Evolutionary conservation across 352 stramenopile species (phyloP), one percentile per base, ranked within the genome.

Genomic region (Pythium plurisporium): DNA sequence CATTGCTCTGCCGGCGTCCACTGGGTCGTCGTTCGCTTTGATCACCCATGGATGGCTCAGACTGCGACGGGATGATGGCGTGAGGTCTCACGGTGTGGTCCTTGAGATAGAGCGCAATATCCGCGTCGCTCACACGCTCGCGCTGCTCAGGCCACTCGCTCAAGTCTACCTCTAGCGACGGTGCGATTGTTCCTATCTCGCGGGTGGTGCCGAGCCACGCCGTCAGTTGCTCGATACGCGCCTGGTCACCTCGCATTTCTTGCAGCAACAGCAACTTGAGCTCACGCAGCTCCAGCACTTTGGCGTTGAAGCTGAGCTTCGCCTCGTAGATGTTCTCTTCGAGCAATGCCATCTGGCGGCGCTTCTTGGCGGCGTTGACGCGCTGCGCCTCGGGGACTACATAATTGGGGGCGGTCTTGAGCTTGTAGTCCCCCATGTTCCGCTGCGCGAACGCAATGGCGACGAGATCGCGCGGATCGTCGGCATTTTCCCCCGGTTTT

Each of bases 341-440:
- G 0, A 96, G 70, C 17, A 95, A 65, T 27, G 82, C 82, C 69
- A 95, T 91, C 51, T 97, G 84, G n/a, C 76, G 60, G 12, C 85
- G 59, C 55, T 98, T 98, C 62, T 93, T 96, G 22, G 77, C 77
- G 4, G 90, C 83, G 43, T 97, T 96, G 20, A 97, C 79, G 26
- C 82, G 87, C 62, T 95, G 87, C 19, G 89, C 74, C 50, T 96
- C 76, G 5, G 91, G 91, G 10, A 97, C 91, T 5, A 95, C 84
- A 59, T 97, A 97, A 49, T 87, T 78, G 6, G 67, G 59, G 10
- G 75, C 81, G 3, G 76, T 89, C 68, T 98, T 98, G 36, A 97
- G 65, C 59, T 96, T 95, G 71, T 96, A 97, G 68, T 97, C 89
- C 3, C 91, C 89, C 79, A 97, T 91, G 59, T 96, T 93, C 27